Base-by-base conservation (phyloP, 2,329 filamentous ascomycete species). In the Immersiporthe knoxdaviesiana region DNA sequence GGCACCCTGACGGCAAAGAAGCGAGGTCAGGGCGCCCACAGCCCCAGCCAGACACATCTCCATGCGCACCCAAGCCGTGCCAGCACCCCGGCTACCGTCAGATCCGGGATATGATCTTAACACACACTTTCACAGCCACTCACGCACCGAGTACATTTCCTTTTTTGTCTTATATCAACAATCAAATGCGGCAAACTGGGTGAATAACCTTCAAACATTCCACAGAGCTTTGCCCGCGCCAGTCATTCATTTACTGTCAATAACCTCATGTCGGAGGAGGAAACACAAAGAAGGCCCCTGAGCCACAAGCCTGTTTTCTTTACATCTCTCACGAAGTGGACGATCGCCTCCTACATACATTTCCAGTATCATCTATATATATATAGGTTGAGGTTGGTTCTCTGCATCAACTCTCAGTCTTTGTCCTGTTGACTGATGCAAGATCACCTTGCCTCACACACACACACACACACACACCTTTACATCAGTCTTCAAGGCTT, bases 1-100 rank as follows among this genome's bases (percentile, higher is more conserved):
- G 86, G 88, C 67, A 88, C 84, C 67, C 78, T 91, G 64, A 81
- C 84, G 69, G 82, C 81, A 70, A 79, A 80, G 63, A 84, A 83
- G 77, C 82, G 81, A 73, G 79, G 82, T 69, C 83, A 44, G n/a
- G 84, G 47, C 74, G 82, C 71, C 74, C 77, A 37, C 76, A 78
- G 67, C 58, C 74, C 78, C 64, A 71, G 74, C 52, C 78, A 79
- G 67, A 71, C 74, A 7, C 74, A 77, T 41, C 66, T 65, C 68
- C 62, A 72, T 59, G 63, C 60, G 21, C 70, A 71, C 18, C 70
- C 67, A 16, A 69, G 67, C 54, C 70, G 70, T 32, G 62, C 70
- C 24, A 65, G 60, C 65, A 71, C 70, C 27, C 70, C 62, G 39
- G 56, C 37, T 50, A 77, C 75, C 27, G 66, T 75, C 27, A 72